Evolutionary conservation across 768 basidiomycete species (phyloP).

Genomic region (Pisolithus sp.): DNA sequence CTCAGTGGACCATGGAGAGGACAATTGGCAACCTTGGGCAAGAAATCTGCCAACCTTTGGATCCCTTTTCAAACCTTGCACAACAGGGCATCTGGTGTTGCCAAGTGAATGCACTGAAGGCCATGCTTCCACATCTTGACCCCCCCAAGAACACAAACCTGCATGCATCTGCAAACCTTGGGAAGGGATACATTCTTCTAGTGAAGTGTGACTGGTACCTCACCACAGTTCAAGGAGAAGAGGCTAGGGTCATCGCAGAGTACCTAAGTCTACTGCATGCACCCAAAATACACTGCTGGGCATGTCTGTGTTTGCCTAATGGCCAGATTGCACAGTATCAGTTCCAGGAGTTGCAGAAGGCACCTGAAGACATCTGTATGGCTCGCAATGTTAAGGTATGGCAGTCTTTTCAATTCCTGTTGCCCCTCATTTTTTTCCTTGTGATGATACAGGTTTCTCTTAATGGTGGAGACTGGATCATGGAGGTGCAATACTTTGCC

Average conservation of each 20-base stretch:
- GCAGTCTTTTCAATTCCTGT: background rate
- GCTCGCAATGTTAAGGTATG: background rate
- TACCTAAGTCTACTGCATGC: background rate
- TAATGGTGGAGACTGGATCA: background rate
- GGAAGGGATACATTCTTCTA: background rate
- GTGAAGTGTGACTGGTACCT: background rate
- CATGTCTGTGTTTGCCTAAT: background rate
- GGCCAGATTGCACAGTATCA: background rate
- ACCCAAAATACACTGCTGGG: background rate
- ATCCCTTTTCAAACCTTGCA: constrained; percentile 22
- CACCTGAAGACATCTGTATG: background rate
- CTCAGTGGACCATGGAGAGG: constrained; percentile 26
- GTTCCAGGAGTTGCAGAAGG: background rate
- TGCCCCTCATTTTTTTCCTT: too few relatives aligned
- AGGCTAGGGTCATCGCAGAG: background rate
- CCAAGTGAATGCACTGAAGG: constrained; percentile 15
- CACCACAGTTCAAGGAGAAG: background rate
- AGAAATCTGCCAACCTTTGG: constrained; percentile 19
- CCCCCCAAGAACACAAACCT: background rate
- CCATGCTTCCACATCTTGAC: constrained; percentile 9
- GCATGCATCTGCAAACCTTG: background rate
- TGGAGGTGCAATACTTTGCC: background rate
- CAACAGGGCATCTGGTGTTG: constrained; percentile 16
- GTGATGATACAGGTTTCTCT: background rate
- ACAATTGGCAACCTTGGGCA: constrained; percentile 20